Conservation (phyloP, 202 grass and related monocot genomes). For the Brachypodium distachyon region DNA sequence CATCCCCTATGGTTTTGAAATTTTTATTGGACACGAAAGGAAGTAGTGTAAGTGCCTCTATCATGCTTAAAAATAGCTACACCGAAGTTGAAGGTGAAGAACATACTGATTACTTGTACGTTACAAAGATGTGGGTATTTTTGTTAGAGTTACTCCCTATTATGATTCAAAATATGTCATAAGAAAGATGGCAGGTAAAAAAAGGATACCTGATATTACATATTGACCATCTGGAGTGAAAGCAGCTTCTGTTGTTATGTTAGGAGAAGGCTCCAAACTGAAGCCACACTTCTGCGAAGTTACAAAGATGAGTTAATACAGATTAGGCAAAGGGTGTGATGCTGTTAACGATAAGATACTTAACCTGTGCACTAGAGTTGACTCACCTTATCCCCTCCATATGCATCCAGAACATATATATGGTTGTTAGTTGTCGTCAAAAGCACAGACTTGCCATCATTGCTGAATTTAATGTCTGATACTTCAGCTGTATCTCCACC, state of each 20-base stretch:
- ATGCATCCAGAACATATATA: conserved; percentile 98
- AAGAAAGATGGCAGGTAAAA: neutral
- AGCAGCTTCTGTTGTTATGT: conserved; percentile 76
- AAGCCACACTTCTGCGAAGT: conserved; percentile 84
- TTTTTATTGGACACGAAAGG: neutral
- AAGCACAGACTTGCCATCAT: conserved; percentile 96
- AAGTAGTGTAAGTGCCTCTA: neutral
- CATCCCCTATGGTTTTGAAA: neutral
- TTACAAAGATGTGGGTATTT: neutral
- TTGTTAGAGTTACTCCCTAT: neutral
- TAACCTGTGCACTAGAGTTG: neutral
- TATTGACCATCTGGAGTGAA: conserved; percentile 97
- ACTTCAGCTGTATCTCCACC: conserved; percentile 96
- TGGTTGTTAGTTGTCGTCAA: conserved; percentile 96
- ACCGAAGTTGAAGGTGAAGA: conserved; percentile 8
- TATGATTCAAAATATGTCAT: neutral
- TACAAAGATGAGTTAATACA: conserved; percentile 18
- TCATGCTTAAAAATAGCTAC: neutral
- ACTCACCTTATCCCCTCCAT: conserved; percentile 87
- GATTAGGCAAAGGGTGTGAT: neutral
- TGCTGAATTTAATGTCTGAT: conserved; percentile 98
- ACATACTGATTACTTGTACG: neutral
- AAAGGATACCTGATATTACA: conserved; percentile 70
- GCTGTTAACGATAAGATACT: neutral
- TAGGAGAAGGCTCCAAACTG: conserved; percentile 91